Percentiles rank a stretch among this genome's conserved stretches.
phyloP scores from a whole-genome alignment of 805 yeast species.

The Candida dajiaensis region DNA sequence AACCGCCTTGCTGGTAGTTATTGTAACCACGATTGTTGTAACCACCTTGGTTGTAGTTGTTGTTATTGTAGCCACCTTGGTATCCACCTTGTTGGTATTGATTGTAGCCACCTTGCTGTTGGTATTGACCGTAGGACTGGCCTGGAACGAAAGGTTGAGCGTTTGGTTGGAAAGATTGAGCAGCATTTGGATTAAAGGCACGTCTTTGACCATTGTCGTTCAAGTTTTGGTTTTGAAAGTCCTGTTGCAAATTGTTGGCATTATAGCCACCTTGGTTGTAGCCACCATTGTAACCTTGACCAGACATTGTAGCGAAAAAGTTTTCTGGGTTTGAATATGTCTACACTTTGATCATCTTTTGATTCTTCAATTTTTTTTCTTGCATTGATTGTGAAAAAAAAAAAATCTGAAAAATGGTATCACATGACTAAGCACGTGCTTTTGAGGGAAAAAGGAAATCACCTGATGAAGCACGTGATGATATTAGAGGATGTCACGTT shows the following conservation, averaged over 20 bases:
- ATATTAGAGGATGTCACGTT: too few relatives aligned
- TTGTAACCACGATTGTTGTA: conserved; percentile 14
- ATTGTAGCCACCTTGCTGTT: conserved; percentile 9
- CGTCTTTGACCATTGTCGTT: conserved; percentile 24
- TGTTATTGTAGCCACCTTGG: conserved; percentile 8
- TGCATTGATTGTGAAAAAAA: too few relatives aligned
- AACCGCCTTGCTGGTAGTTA: conserved; percentile 18
- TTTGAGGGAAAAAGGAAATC: too few relatives aligned
- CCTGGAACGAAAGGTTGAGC: conserved; percentile 34
- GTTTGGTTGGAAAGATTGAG: conserved; percentile 43
- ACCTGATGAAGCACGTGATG: too few relatives aligned
- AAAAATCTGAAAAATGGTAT: too few relatives aligned
- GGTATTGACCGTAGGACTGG: conserved; percentile 28
- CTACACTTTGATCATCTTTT: neutral
- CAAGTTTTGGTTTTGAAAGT: conserved; percentile 26
- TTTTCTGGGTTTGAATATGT: neutral
- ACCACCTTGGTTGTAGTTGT: conserved; percentile 11
- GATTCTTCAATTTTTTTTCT: neutral
- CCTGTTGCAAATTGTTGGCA: conserved; percentile 25
- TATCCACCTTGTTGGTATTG: conserved; percentile 7
- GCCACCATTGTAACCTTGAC: conserved; percentile 16
- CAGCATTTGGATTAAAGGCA: conserved; percentile 45
- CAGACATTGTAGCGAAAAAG: conserved; percentile 16
- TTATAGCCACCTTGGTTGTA: conserved; percentile 15
- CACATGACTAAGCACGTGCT: neutral